Conservation (phyloP, 192 early-diverging fungal genomes). For the Coemansia sp. region DNA sequence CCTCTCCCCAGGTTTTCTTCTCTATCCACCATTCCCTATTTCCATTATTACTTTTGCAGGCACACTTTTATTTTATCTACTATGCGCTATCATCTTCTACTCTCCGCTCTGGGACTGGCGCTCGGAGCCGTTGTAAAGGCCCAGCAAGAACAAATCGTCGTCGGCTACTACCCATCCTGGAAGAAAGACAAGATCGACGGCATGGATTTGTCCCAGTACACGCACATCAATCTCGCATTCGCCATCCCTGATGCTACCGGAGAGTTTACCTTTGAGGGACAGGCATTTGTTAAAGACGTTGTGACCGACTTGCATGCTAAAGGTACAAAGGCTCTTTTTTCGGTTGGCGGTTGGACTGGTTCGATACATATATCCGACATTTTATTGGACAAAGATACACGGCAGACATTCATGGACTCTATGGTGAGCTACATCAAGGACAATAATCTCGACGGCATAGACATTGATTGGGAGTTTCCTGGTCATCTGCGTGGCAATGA, state of each 20-base stretch:
- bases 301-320: slow-evolving; percentile 49
- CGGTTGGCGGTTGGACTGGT: slow-evolving; percentile 69
- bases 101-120: slow-evolving; percentile 3
- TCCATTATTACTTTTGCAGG: background rate
- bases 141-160: slow-evolving; percentile 4
- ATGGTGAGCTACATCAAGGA: slow-evolving; percentile 49
- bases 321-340: slow-evolving; percentile 58
- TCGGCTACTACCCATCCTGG: slow-evolving; percentile 39
- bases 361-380: slow-evolving; percentile 43
- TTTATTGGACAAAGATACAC: background rate
- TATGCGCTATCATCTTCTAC: background rate
- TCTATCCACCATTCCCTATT: background rate
- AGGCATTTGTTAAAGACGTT: slow-evolving; percentile 30
- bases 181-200: slow-evolving; percentile 5
- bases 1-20: background rate
- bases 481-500: slow-evolving; percentile 25
- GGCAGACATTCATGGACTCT: slow-evolving; percentile 47
- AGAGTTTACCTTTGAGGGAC: slow-evolving; percentile 17
- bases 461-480: slow-evolving; percentile 75
- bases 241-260: slow-evolving; percentile 42
- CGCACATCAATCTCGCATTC: slow-evolving; percentile 68
- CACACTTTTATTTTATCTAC: background rate
- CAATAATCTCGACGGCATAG: slow-evolving; percentile 65
- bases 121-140: background rate
- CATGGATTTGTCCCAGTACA: slow-evolving; percentile 50